Evolutionary conservation across 108 stramenopile genomes (phyloP), one percentile per base, ranked within the genome.

Genomic region (Cyclostephanos tholiformis): DNA sequence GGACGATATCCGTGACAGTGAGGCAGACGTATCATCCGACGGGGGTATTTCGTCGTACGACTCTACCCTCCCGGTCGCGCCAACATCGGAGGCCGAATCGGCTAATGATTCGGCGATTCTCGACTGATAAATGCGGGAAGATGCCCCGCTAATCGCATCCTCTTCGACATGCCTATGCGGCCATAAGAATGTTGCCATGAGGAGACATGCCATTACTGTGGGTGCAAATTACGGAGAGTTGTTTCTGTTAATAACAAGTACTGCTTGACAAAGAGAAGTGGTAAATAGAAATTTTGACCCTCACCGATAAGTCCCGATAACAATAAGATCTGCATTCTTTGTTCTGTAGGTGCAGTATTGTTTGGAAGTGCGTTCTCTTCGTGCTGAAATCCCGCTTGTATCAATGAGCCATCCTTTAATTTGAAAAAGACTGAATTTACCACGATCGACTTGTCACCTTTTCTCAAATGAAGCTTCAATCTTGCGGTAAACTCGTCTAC

Each of bases 391-490:
- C 79, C 68, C n/a, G 63, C 71, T 25, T 22, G 22, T 0, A 74
- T 32, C 25, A 80, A 32, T 20, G 52, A 44, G 0, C 79, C 79
- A 52, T 74, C 68, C 22, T 58, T 63, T 3, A 80, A 38, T 4
- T 41, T 59, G 27, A 80, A 80, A 46, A 56, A 74, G 16, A 74
- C 72, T 43, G 79, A 57, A 48, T 80, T 80, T 14, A 80, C 72
- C 57, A 67, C 62, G 32, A 75, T 38, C 29, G 19, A 38, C 52
- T 25, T 13, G 51, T 26, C 39, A 0, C 56, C 41, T 8, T 2
- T 23, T 22, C 20, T 30, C 23, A 64, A n/a, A 35, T 67, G 72
- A 6, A 50, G 57, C 14, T 46, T 65, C 32, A 80, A 62, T 14
- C 72, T 51, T 20, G 41, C 32, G 11, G 29, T 69, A 35, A 74